A percentile compares a stretch with the other conserved stretches of the same genome.
phyloP scores from a whole-genome alignment of 352 stramenopile genomes.

The Phytopythium delawarense region DNA sequence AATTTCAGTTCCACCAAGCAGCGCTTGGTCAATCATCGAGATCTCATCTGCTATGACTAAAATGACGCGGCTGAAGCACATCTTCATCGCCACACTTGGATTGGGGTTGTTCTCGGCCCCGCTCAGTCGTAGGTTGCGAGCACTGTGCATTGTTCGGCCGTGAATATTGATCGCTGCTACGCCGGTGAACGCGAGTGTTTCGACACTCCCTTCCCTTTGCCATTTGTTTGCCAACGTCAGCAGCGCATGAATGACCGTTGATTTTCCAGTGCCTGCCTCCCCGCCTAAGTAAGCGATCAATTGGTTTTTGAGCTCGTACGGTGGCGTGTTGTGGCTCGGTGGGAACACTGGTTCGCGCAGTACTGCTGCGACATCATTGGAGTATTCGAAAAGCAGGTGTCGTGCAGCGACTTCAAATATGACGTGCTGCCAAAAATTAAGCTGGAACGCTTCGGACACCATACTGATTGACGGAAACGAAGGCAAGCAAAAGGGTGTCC shows the following conservation, averaged over 20 bases:
- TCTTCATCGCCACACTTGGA: constrained; percentile 15
- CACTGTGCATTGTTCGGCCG: constrained; percentile 16
- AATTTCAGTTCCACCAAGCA: constrained; percentile 13
- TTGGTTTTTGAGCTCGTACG: constrained; percentile 9
- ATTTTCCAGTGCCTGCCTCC: constrained; percentile 22
- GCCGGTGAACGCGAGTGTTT: constrained; percentile 13
- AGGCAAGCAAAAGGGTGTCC: constrained; percentile 1
- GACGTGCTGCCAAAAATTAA: constrained; percentile 29
- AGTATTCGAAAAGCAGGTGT: constrained; percentile 17
- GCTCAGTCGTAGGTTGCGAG: constrained; percentile 13
- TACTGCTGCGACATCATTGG: constrained; percentile 3
- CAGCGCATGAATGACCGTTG: constrained; percentile 14
- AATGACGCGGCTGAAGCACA: constrained; percentile 5
- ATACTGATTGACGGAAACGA: constrained; percentile 15
- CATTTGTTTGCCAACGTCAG: constrained; percentile 7
- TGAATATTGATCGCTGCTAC: constrained; percentile 14
- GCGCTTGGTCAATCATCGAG: constrained; percentile 17
- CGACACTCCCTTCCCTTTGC: constrained; percentile 1
- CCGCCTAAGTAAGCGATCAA: constrained; percentile 13
- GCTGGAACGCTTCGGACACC: constrained; percentile 7
- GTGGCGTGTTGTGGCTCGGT: background rate
- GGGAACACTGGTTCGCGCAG: background rate
- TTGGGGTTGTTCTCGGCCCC: background rate
- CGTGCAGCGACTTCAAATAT: constrained; percentile 18
- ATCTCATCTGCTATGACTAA: constrained; percentile 24